Evolutionary conservation across 345 rosid species (phyloP).

Genomic region (Diplotaxis tenuifolia): DNA sequence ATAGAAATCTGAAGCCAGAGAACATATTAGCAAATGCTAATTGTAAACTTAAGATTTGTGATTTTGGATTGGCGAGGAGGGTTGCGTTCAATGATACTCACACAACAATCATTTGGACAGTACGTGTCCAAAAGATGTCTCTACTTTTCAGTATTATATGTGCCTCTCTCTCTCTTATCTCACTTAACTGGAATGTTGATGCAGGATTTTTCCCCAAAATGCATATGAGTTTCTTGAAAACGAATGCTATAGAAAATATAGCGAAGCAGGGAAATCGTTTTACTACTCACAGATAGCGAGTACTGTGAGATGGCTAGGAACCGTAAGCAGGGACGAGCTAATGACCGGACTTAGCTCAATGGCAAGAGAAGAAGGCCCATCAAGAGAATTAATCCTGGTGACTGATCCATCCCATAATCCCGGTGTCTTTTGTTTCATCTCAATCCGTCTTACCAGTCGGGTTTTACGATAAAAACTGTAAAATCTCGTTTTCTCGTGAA

Average conservation of each 20-base stretch:
- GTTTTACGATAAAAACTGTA: too few species aligned
- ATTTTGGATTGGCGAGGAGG: constrained; percentile 94
- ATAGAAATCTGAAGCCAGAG: constrained; percentile 91
- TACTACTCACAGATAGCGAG: constrained; percentile 84
- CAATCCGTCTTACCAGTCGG: too few species aligned
- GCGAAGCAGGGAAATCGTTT: constrained; percentile 82
- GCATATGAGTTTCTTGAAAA: constrained; percentile 64
- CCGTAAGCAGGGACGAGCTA: constrained; percentile 45
- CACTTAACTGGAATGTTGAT: too few species aligned
- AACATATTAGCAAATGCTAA: constrained; percentile 97
- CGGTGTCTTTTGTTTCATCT: too few species aligned
- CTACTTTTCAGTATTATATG: not conserved
- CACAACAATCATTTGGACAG: constrained; percentile 91
- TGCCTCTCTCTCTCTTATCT: not conserved
- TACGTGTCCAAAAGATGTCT: constrained; percentile 34
- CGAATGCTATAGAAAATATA: constrained; percentile 73
- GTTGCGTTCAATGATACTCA: constrained; percentile 96
- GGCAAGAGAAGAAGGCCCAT: constrained; percentile 32
- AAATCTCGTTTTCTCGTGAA: too few species aligned
- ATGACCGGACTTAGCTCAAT: constrained; percentile 35
- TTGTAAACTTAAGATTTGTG: constrained; percentile 93
- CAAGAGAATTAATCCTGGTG: constrained; percentile 7
- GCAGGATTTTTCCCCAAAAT: constrained; percentile 58
- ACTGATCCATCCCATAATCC: constrained; percentile 16
- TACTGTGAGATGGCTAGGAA: constrained; percentile 74